These are phyloP conservation scores for Chimonanthus praecox DNA, from an alignment of 164 flowering plant genomes.

Conservation along the genomic window DNA sequence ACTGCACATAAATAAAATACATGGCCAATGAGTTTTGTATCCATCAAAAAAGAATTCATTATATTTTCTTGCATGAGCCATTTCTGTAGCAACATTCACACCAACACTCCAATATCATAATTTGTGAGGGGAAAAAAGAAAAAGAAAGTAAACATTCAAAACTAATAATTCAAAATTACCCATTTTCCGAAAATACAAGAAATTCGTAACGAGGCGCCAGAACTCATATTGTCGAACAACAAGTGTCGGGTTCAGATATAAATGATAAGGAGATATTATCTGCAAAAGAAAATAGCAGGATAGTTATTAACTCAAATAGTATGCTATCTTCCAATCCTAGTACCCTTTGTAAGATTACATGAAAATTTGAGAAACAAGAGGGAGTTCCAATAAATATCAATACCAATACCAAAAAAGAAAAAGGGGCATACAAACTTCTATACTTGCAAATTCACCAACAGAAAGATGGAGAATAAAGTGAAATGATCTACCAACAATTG, in stretches of 20 bases:
- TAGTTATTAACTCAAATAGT: not conserved
- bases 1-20: too few relatives aligned
- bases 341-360: too few relatives aligned
- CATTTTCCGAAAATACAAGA: constrained; percentile 94
- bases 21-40: too few relatives aligned
- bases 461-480: too few relatives aligned
- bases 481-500: too few relatives aligned
- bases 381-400: too few relatives aligned
- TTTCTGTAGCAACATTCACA: not conserved
- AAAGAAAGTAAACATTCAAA: too few relatives aligned
- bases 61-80: too few relatives aligned
- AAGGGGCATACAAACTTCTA: not conserved
- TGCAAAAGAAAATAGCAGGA: constrained; percentile 27
- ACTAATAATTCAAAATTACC: constrained; percentile 35
- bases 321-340: not conserved
- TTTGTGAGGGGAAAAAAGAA: too few relatives aligned
- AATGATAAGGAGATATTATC: constrained; percentile 84
- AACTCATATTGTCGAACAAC: constrained; percentile 83
- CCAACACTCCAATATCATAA: not conserved
- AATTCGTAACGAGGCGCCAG: constrained; percentile 96
- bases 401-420: not conserved
- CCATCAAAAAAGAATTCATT: too few relatives aligned
- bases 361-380: too few relatives aligned
- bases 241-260: constrained; percentile 78
- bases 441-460: too few relatives aligned